Evolutionary conservation across 352 stramenopile genomes (phyloP), one percentile per base, ranked within the genome.

Genomic region (Pythium phragmitis): DNA sequence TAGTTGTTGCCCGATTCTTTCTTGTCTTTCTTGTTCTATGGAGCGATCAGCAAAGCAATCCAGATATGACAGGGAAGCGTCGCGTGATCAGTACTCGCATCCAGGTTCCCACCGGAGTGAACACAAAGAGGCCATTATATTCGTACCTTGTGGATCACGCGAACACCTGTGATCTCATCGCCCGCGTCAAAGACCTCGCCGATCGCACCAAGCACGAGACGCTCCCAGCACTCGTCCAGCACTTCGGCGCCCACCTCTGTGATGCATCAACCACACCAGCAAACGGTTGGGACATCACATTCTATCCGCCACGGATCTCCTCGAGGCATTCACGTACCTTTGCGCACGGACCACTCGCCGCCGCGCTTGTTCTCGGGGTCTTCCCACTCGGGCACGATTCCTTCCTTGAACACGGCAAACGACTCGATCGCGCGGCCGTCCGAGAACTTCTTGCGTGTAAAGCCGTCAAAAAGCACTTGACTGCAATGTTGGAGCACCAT

Each of bases 371-470:
- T 97, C 63, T 88, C 80, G 4, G 80, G 80, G 68, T 97, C 90
- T 67, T 97, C 90, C 89, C 90, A 97, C 68, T 96, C 80, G 23
- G 91, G 91, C 28, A 79, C 72, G 65, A 97, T 96, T 45, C 90
- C 90, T 17, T 94, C 85, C 61, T 94, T 96, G 75, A 97, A 97
- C 34, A 97, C 77, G 19, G 85, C 92, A 61, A 98, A 98, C 59
- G 96, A 96, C 73, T 98, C 93, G 57, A 99, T 86, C 34, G 88
- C 89, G 52, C 93, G 92, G 42, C 57, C 57, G 60, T 95, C 82
- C n/a, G 82, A 76, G 46, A 98, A 89, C 70, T 96, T 93, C 77
- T 98, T 98, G 49, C 83, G 80, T 43, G 76, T 87, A 58, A 90
- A 90, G 37, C 85, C 85, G 57, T 94, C 85, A 59, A 91, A 91